Percentiles rank a stretch among this genome's conserved stretches.
Evolutionary conservation across 352 stramenopile species (phyloP).

Genomic region (Phytophthora syringae): DNA sequence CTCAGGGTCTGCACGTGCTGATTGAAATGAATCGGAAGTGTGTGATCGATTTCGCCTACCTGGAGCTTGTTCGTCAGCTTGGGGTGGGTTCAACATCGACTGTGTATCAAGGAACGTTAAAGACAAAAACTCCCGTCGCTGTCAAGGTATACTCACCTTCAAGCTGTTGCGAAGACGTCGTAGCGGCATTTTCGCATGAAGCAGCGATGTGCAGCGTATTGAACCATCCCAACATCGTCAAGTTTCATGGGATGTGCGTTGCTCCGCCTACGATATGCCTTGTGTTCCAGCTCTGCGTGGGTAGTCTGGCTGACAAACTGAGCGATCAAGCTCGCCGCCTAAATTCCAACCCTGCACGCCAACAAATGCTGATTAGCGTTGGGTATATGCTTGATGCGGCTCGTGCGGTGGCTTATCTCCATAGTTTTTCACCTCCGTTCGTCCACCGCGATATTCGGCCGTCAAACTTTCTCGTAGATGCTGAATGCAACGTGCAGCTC

Average conservation of each 20-base stretch:
- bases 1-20: slow-evolving; percentile 48
- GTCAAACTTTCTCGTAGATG: slow-evolving; percentile 54
- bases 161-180: slow-evolving; percentile 36
- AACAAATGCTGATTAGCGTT: slow-evolving; percentile 46
- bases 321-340: slow-evolving; percentile 22
- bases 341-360: slow-evolving; percentile 18
- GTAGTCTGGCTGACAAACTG: slow-evolving; percentile 34
- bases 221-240: slow-evolving; percentile 49
- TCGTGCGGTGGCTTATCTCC: slow-evolving; percentile 54
- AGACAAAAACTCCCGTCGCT: slow-evolving; percentile 42
- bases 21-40: slow-evolving; percentile 64
- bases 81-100: slow-evolving; percentile 35
- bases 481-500: slow-evolving; percentile 40
- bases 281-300: slow-evolving; percentile 47
- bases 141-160: slow-evolving; percentile 55
- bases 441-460: slow-evolving; percentile 56
- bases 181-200: slow-evolving; percentile 52
- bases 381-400: slow-evolving; percentile 55
- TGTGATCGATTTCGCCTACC: slow-evolving; percentile 63
- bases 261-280: slow-evolving; percentile 52
- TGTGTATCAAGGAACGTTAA: slow-evolving; percentile 44
- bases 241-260: slow-evolving; percentile 52
- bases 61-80: slow-evolving; percentile 43
- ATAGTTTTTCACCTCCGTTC: slow-evolving; percentile 54
- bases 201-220: slow-evolving; percentile 42